Conservation (phyloP, 2,329 filamentous ascomycete species). For the Sphaerulina populicola region DNA sequence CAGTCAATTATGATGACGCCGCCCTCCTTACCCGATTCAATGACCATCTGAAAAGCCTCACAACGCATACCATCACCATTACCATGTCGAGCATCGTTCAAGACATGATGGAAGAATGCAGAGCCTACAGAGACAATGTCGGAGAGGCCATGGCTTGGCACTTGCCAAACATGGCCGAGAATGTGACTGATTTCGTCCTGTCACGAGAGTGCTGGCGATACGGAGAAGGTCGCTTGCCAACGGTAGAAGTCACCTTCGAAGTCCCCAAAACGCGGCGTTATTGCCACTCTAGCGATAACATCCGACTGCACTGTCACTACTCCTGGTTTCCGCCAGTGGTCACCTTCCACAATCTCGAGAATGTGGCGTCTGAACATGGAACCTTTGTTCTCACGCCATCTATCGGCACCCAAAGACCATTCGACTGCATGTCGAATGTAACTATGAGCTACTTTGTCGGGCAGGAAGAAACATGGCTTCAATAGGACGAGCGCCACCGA, state of each 20-base stretch:
- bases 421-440: slow-evolving; percentile 7
- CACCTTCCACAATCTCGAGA: slow-evolving; percentile 19
- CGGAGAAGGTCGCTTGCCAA: slow-evolving; percentile 8
- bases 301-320: slow-evolving; percentile 19
- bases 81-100: slow-evolving; percentile 19
- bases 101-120: slow-evolving; percentile 17
- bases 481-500: slow-evolving; percentile 14
- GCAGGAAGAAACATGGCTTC: slow-evolving; percentile 15
- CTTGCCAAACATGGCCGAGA: slow-evolving; percentile 3
- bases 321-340: slow-evolving; percentile 19
- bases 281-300: neutral
- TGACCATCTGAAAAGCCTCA: slow-evolving; percentile 12
- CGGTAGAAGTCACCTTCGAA: slow-evolving; percentile 19
- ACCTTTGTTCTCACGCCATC: slow-evolving; percentile 16
- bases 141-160: neutral
- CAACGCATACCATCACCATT: slow-evolving; percentile 20
- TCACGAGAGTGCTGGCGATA: slow-evolving; percentile 22
- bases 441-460: slow-evolving; percentile 18
- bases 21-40: slow-evolving; percentile 9
- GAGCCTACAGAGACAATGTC: neutral
- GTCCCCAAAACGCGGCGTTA: neutral
- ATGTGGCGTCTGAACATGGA: slow-evolving; percentile 18
- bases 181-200: slow-evolving; percentile 16
- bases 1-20: neutral
- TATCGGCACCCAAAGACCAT: slow-evolving; percentile 3